Base-by-base conservation (phyloP, 371 early-diverging fungal species). In the Syncephalis fuscata region DNA sequence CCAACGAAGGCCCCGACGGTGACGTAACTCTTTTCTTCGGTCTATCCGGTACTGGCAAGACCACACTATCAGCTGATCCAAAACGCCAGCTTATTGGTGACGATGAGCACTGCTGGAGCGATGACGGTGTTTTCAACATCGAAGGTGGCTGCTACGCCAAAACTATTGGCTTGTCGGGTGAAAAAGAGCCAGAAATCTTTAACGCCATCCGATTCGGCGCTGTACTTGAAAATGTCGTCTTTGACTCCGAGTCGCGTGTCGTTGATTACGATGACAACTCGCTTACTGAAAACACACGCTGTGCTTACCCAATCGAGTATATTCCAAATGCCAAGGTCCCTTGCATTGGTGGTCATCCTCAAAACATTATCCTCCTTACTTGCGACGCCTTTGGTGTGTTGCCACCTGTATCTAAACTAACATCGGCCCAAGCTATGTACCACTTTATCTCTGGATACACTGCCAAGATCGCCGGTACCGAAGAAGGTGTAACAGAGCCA, bases 101-200 rank as follows among this genome's bases (percentile, higher is more conserved):
- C 66, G 97, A 96, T 64, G 97, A 96, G 68, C 97, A 96, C 69
- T 93, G 94, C 71, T 96, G 97, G 95, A 80, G 82, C 21, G 88
- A 93, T 54, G 70, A 82, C 44, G 95, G 95, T 55, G 69, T 92
- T 50, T 96, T 96, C 82, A 94, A 87, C 67, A 92, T 96, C 60
- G 97, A 96, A 71, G 97, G 97, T 52, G 97, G 97, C 22, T 96
- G 97, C 68, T 96, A 96, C 61, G 97, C 97, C 60, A 96, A 96
- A 68, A 80, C 85, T 63, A 88, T 96, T 56, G 91, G 88, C 56
- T 70, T 96, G 37, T 87, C 88, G 3, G 78, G 76, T 39, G 93
- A 89, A 59, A 94, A 93, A 78, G 97, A 96, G 60, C 97, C 97
- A 51, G 97, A 94, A 69, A 96, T 94, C 67, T 96, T 78, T 71